Evolutionary conservation across 805 yeast genomes (phyloP).

Genomic region (Myxozyma vanderwaltii): DNA sequence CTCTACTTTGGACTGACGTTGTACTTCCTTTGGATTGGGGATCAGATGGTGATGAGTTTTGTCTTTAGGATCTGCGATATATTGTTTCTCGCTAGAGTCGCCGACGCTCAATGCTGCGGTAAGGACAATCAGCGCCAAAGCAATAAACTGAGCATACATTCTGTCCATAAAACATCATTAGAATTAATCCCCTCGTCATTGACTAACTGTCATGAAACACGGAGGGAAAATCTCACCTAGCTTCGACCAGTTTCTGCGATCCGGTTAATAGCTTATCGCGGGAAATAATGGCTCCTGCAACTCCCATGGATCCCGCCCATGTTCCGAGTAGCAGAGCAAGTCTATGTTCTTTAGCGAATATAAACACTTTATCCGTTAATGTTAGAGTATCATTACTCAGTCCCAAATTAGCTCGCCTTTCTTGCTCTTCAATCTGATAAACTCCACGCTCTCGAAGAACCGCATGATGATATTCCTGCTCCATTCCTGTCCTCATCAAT

Average conservation of each 20-base stretch:
- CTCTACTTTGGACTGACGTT: slow-evolving; percentile 3
- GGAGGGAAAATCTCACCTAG: slow-evolving; percentile 43
- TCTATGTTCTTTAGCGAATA: slow-evolving; percentile 5
- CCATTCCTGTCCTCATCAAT: slow-evolving; percentile 10
- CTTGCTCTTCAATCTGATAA: slow-evolving; percentile 8
- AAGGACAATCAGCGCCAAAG: slow-evolving; percentile 69
- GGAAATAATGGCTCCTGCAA: slow-evolving; percentile 73
- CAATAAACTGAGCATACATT: slow-evolving; percentile 85
- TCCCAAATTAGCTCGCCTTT: background rate
- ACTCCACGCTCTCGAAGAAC: slow-evolving; percentile 23
- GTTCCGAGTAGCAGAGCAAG: slow-evolving; percentile 54
- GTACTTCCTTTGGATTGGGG: slow-evolving; percentile 10
- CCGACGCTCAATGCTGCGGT: slow-evolving; percentile 49
- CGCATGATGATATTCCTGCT: slow-evolving; percentile 20
- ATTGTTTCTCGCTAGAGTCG: slow-evolving; percentile 42
- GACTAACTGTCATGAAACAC: too few species aligned
- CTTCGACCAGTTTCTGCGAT: slow-evolving; percentile 80
- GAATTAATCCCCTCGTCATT: background rate
- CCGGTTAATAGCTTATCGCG: slow-evolving; percentile 72
- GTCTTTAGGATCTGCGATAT: slow-evolving; percentile 24
- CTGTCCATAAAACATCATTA: slow-evolving; percentile 40
- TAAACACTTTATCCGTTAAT: background rate
- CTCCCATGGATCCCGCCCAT: slow-evolving; percentile 80
- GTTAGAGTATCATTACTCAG: background rate
- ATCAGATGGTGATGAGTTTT: slow-evolving; percentile 17